These are phyloP conservation scores for Zopfochytrium polystomum DNA, from an alignment of 371 early-diverging fungal genomes.

Conservation along the genomic window DNA sequence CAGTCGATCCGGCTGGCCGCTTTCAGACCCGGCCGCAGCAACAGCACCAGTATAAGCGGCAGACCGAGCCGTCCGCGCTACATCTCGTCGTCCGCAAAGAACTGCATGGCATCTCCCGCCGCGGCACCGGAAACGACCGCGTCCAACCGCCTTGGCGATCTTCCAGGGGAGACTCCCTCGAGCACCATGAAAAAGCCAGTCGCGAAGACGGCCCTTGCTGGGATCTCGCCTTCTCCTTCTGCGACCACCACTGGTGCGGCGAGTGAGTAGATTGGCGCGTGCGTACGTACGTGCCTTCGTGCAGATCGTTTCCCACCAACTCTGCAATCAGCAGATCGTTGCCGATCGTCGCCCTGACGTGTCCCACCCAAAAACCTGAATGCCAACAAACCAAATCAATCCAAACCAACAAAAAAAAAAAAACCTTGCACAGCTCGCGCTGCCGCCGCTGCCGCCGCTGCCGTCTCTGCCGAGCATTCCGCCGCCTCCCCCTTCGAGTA, in stretches of 20 bases:
- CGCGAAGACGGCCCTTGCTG: too few relatives aligned
- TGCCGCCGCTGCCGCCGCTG: neutral
- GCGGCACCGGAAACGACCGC: constrained; percentile 9
- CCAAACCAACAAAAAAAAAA: too few relatives aligned
- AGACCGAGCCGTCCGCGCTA: neutral
- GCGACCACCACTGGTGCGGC: too few relatives aligned
- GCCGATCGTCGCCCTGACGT: neutral
- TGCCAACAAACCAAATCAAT: too few relatives aligned
- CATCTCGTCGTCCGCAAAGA: neutral
- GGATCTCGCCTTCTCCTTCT: too few relatives aligned
- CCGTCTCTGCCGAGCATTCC: neutral
- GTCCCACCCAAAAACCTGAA: neutral
- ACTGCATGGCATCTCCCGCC: neutral
- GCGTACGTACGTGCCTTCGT: too few relatives aligned
- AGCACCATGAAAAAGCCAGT: too few relatives aligned
- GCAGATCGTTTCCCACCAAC: too few relatives aligned
- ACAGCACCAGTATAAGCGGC: neutral
- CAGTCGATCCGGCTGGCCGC: constrained; percentile 43
- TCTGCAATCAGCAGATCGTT: too few relatives aligned
- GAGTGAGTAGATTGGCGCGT: too few relatives aligned
- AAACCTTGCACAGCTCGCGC: neutral
- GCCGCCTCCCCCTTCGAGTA: constrained; percentile 70
- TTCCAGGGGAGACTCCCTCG: too few relatives aligned
- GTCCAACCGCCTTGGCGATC: neutral
- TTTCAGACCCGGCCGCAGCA: neutral